Base-by-base conservation (phyloP, 2,329 filamentous ascomycete species). In the Raffaelea albimanens region DNA sequence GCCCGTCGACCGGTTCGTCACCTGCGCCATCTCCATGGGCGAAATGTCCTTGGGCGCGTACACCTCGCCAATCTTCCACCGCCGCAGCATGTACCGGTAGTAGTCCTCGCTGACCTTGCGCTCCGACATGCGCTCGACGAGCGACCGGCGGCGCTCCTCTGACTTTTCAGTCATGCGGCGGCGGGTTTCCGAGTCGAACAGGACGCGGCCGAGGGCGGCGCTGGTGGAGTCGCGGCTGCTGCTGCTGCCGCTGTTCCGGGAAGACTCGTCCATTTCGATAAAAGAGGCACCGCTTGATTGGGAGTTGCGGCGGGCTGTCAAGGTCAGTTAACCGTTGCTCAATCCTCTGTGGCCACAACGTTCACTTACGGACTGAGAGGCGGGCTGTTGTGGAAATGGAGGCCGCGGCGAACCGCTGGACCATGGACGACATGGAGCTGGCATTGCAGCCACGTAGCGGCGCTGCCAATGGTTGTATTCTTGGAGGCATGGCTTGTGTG, bases 1-100 rank as follows among this genome's bases (percentile, higher is more conserved):
- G 25, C 25, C 25, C 13, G 25, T 13, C 13, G 25, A 7, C 25
- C 7, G 25, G 7, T 7, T 13, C 25, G 25, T 13, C 84, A 85
- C 95, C 72, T 95, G 95, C 60, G 68, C 68, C 80, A 86, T 83
- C 75, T 96, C 90, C 33, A 71, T 68, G 21, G 81, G 74, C 47
- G 80, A 84, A 61, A 98, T 65, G 66, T 98, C 93, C 61, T 90
- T 86, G 31, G 93, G 93, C 50, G 89, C 78, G 67, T 97, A 97
- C 45, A 96, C 75, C 61, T 97, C 90, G 56, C 93, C 93, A 1
- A 70, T 58, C 57, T 73, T 72, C 83, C 85, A 97, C 38, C 75
- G 73, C 43, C 90, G 82, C 33, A 78, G 74, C 65, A 83, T 75
- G 64, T 87, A 81, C 52, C 67, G 70, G 57, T 80, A 66, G 62